Evolutionary conservation across 2,329 filamentous ascomycete species (phyloP), one percentile per base, ranked within the genome.

Genomic region (Colletotrichum agaves): DNA sequence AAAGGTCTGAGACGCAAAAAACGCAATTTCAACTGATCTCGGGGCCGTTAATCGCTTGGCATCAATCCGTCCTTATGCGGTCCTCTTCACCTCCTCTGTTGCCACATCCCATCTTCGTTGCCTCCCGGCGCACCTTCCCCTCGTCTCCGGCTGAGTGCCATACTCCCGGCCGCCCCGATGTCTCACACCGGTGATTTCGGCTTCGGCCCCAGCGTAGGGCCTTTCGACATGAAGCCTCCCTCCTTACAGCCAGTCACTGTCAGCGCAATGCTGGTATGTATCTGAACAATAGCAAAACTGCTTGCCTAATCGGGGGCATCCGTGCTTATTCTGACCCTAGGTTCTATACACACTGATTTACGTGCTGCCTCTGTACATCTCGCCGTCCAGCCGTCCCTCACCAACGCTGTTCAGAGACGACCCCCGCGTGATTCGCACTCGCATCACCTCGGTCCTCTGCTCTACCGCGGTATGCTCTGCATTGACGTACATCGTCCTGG

Each of bases 301-400:
- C 8, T 19, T 23, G 8, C 17, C 7, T 27, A 27, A n/a, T 17
- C 15, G 19, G 4, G 21, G 8, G 12, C 5, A 35, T 11, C 21
- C 21, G 15, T 27, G 37, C 8, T 50, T 41, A 10, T 17, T n/a
- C 31, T 64, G 61, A 27, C 57, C 33, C n/a, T 67, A 92, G 93
- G 81, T 94, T 70, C 79, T 90, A 69, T 97, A 97, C 80, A 97
- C 93, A n/a, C 78, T 94, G 73, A 81, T 93, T 81, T 99, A 98
- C 81, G 93, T 99, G 73, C 82, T 92, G 3, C 95, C 96, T 23
- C 93, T 98, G 79, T 98, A 99, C 83, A 84, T 95, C 70, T 96
- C 91, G 19, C 79, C 88, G 4, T 86, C 88, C 19, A 97, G 95
- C 5, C 89, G 94, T 59, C 94, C 94, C 6, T 96, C 93, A 7